Evolutionary conservation across 768 basidiomycete species (phyloP), one percentile per base, ranked within the genome.

Genomic region (Brasilioporus rufonigricans): DNA sequence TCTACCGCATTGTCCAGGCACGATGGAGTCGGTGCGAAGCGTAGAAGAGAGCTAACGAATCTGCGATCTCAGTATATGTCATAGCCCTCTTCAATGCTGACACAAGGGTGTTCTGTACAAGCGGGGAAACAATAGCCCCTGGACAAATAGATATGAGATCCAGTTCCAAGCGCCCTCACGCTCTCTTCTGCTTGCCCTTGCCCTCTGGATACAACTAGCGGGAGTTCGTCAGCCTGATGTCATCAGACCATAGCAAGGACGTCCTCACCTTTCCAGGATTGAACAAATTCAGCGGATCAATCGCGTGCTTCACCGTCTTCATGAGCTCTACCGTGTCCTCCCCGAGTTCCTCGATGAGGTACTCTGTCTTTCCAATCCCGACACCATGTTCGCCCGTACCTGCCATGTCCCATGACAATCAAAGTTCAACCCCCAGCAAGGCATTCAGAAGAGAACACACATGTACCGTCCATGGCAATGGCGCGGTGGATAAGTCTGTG

Each of bases 341-440:
- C 0, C 95, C 95, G 1, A 98, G 80, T 68, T 98, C 95, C n/a
- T 85, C 79, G 18, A 74, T 68, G 2, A 98, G 80, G 69, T 91
- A 96, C 63, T 88, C 82, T 61, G 84, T 87, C 74, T 94, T 94
- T 11, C 92, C 92, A 8, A 93, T 71, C 1, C 93, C 92, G 14
- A 94, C 87, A 0, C 92, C 92, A 67, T 94, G 92, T 68, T 94
- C 91, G 10, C 91, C 90, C 4, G 88, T 90, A 61, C 87, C 87
- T 90, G 57, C 11, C 24, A 13, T 23, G 5, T 18, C 23, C 26
- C 27, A 23, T 50, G 50, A 52, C 12, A 31, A n/a, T 60, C 18
- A 39, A 35, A 31, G 24, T 5, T 4, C 18, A 19, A 23, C 27
- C 3, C 0, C 5, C 3, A 1, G 47, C 11, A 41, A 40, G 14